A percentile compares a stretch with the other conserved stretches of the same genome.
Evolutionary conservation across 441 rosid genomes (phyloP).

Genomic region (Erodium trifolium): DNA sequence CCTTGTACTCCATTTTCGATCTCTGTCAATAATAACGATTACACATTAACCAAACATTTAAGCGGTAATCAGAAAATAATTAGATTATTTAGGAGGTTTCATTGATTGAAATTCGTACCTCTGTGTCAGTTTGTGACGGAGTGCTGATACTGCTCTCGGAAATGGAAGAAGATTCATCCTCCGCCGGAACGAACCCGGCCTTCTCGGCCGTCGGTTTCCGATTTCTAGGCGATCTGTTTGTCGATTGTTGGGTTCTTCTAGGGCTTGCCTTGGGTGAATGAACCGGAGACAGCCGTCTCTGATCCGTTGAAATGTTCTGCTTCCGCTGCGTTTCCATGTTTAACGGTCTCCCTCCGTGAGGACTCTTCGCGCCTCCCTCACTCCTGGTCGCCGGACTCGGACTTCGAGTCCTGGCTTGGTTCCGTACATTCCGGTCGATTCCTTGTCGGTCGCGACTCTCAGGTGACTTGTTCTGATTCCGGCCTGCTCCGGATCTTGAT

Average conservation of each 20-base stretch:
- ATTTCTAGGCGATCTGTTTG: conserved; percentile 25
- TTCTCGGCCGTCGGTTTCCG: conserved; percentile 28
- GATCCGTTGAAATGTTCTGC: conserved; percentile 28
- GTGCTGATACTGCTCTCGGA: conserved; percentile 40
- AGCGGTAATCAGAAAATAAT: too few relatives aligned
- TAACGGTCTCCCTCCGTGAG: conserved; percentile 37
- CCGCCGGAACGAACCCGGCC: conserved; percentile 13
- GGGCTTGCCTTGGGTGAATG: conserved; percentile 38
- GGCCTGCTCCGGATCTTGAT: conserved; percentile 29
- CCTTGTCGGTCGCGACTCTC: too few relatives aligned
- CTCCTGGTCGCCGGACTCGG: conserved; percentile 34
- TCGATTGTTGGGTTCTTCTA: conserved; percentile 27
- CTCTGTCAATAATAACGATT: conserved; percentile 24
- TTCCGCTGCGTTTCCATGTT: conserved; percentile 36
- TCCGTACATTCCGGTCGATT: conserved; percentile 26
- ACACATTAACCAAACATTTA: too few relatives aligned
- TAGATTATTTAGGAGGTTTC: too few relatives aligned
- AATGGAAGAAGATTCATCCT: conserved; percentile 42
- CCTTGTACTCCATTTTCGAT: conserved; percentile 47
- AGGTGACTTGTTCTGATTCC: conserved; percentile 18
- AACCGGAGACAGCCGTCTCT: conserved; percentile 39
- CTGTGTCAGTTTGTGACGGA: conserved; percentile 20
- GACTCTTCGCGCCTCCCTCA: conserved; percentile 39
- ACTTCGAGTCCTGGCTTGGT: conserved; percentile 36
- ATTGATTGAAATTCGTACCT: conserved; percentile 26